A percentile compares a stretch with the other conserved stretches of the same genome.
These are phyloP conservation scores for Stagonosporopsis rhizophila DNA, from an alignment of 2,329 filamentous ascomycete species.

Conservation along the genomic window DNA sequence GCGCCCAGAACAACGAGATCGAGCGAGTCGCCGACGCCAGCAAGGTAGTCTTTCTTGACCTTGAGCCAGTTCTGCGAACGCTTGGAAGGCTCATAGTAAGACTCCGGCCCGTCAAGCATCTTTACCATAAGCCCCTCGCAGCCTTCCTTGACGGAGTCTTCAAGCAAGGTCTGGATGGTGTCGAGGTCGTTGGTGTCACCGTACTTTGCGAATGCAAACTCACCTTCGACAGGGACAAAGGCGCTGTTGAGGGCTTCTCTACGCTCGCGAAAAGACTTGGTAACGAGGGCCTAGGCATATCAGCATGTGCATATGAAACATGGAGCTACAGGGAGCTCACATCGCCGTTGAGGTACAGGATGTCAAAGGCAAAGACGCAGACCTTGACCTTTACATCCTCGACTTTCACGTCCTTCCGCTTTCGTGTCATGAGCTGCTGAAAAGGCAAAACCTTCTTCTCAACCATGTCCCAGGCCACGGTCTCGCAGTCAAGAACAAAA, in stretches of 20 bases:
- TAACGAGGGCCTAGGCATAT: slow-evolving; percentile 70
- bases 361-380: slow-evolving; percentile 94
- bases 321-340: slow-evolving; percentile 47
- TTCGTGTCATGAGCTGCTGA: slow-evolving; percentile 97
- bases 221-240: slow-evolving; percentile 81
- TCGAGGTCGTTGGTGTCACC: slow-evolving; percentile 90
- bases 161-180: slow-evolving; percentile 89
- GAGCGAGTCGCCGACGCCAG: slow-evolving; percentile 91
- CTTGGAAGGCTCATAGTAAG: slow-evolving; percentile 94
- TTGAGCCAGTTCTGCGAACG: slow-evolving; percentile 98
- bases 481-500: slow-evolving; percentile 98
- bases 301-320: slow-evolving; percentile 21
- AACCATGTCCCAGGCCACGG: slow-evolving; percentile 92
- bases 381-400: slow-evolving; percentile 97
- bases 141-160: slow-evolving; percentile 93
- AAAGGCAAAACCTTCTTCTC: slow-evolving; percentile 97
- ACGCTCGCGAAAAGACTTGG: slow-evolving; percentile 84
- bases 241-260: slow-evolving; percentile 75
- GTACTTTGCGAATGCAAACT: slow-evolving; percentile 87
- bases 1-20: slow-evolving; percentile 95
- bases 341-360: slow-evolving; percentile 91
- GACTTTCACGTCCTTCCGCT: slow-evolving; percentile 94
- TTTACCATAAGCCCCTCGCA: slow-evolving; percentile 99
- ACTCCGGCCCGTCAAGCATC: slow-evolving; percentile 94
- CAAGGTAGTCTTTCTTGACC: slow-evolving; percentile 97